Conservation (phyloP, 768 basidiomycete genomes). For the Termitomyces sp. region DNA sequence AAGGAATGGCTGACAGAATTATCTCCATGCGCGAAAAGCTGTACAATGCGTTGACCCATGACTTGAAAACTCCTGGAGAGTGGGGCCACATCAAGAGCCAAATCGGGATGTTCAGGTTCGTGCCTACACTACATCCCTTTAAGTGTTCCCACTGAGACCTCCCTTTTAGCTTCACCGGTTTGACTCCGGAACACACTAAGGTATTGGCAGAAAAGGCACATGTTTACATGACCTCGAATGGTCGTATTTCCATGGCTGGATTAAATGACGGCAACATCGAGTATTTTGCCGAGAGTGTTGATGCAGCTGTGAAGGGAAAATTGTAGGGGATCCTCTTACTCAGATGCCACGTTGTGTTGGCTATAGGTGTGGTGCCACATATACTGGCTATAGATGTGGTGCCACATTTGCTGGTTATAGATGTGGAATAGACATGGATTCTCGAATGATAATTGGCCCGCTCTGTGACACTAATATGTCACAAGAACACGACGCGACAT, state of each 20-base stretch:
- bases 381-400: conserved; percentile 3
- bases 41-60: conserved; percentile 69
- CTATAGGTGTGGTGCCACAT: conserved; percentile 4
- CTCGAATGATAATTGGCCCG: background rate
- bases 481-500: conserved; percentile 4
- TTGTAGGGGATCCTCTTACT: conserved; percentile 38
- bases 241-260: conserved; percentile 92
- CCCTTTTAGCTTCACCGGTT: conserved; percentile 72
- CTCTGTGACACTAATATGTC: background rate
- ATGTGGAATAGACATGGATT: conserved; percentile 6
- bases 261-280: conserved; percentile 79
- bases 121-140: conserved; percentile 1
- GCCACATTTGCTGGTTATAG: conserved; percentile 2
- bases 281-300: conserved; percentile 85
- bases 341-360: background rate
- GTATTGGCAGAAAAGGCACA: conserved; percentile 83
- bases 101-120: conserved; percentile 96
- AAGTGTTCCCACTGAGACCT: background rate
- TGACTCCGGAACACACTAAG: conserved; percentile 74
- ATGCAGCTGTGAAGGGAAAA: conserved; percentile 74
- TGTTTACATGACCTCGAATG: conserved; percentile 91
- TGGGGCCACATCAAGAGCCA: conserved; percentile 96
- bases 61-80: conserved; percentile 84
- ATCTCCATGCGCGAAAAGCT: conserved; percentile 88
- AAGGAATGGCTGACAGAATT: conserved; percentile 93